These are phyloP conservation scores for Tetrahymena elliotti DNA, from an alignment of 73 alveolate species.

Conservation along the genomic window DNA sequence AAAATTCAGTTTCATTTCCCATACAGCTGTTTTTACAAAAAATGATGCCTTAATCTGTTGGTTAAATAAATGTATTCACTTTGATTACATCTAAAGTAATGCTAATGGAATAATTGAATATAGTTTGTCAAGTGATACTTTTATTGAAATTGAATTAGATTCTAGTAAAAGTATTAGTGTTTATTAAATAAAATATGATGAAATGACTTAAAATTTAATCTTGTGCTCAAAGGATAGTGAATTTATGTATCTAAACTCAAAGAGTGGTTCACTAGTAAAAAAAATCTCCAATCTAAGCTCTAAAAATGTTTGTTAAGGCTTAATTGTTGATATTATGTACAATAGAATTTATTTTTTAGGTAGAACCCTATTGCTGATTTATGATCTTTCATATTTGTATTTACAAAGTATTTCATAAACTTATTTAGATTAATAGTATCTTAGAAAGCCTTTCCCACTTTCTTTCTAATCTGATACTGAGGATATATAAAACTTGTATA, in stretches of 20 bases:
- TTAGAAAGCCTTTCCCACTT: neutral
- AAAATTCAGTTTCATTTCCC: neutral
- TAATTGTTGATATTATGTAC: neutral
- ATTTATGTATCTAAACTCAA: neutral
- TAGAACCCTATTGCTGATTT: neutral
- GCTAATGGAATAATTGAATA: neutral
- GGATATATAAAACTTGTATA: neutral
- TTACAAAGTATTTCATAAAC: neutral
- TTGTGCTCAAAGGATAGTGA: neutral
- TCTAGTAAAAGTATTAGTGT: neutral
- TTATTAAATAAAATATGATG: neutral
- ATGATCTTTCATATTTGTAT: neutral
- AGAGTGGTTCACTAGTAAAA: neutral
- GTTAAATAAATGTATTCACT: neutral
- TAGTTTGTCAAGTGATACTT: neutral
- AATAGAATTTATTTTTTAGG: neutral
- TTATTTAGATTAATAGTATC: neutral
- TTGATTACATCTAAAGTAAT: neutral
- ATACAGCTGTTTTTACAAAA: neutral
- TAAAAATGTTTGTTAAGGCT: neutral
- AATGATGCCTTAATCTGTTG: neutral
- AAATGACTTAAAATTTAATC: neutral
- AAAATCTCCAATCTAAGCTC: neutral
- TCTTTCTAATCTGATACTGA: neutral
- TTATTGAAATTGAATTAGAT: neutral